Conservation (phyloP, 768 basidiomycete species). For the Lentinula guzmanii region DNA sequence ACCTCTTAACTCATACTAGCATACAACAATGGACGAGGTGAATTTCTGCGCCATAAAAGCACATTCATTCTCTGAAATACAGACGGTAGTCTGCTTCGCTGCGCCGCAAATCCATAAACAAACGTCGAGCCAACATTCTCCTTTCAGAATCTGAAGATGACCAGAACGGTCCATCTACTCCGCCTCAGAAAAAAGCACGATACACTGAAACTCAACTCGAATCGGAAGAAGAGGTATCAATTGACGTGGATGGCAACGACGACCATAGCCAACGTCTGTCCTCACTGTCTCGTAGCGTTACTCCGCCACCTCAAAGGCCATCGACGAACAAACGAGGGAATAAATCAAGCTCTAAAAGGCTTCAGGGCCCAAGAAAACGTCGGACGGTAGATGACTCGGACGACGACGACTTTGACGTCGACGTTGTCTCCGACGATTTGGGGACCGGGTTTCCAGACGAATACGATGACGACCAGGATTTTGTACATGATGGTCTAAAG, state of each 20-base stretch:
- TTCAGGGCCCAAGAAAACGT: not conserved
- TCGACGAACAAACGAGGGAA: not conserved
- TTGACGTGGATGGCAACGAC: not conserved
- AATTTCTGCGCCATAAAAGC: not conserved
- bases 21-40: not conserved
- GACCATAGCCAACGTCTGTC: not conserved
- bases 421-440: constrained; percentile 8
- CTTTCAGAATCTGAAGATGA: constrained; percentile 3
- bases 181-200: not conserved
- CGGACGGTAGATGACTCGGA: constrained; percentile 11
- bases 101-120: constrained; percentile 2
- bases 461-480: constrained; percentile 22
- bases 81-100: not conserved
- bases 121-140: not conserved
- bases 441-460: constrained; percentile 20
- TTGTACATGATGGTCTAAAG: constrained; percentile 16
- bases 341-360: not conserved
- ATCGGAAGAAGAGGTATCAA: not conserved
- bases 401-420: constrained; percentile 7
- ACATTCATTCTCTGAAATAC: not conserved
- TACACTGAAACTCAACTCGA: not conserved
- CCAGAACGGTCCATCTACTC: not conserved
- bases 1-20: not conserved
- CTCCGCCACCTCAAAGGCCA: not conserved
- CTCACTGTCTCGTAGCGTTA: not conserved